A percentile compares a stretch with the other conserved stretches of the same genome.
phyloP scores from a whole-genome alignment of 2,329 filamentous ascomycete genomes.

The Calonectria hawksworthii region DNA sequence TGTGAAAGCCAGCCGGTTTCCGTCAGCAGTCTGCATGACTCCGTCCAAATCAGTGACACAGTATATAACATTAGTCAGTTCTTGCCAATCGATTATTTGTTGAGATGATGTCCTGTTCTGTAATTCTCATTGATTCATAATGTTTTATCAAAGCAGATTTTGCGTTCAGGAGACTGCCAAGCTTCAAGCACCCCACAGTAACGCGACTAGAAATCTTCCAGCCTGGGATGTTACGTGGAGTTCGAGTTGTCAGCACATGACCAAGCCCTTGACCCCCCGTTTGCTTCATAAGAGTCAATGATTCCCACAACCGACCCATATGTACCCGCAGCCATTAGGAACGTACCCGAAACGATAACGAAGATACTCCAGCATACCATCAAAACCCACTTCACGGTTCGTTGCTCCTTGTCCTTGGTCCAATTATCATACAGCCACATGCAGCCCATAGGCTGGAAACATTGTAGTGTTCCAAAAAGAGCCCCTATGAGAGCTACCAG shows the following conservation, averaged over 20 bases:
- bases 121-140: too few relatives aligned
- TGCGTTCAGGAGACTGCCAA: neutral
- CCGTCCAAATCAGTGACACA: too few relatives aligned
- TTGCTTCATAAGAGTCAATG: conserved; percentile 47
- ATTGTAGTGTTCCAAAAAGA: conserved; percentile 43
- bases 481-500: conserved; percentile 44
- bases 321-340: conserved; percentile 16
- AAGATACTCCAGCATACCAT: conserved; percentile 37
- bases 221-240: conserved; percentile 13
- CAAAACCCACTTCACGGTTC: conserved; percentile 21
- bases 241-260: conserved; percentile 58
- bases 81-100: too few relatives aligned
- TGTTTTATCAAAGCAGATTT: too few relatives aligned
- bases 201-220: neutral
- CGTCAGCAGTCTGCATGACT: too few relatives aligned
- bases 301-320: conserved; percentile 18
- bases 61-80: too few relatives aligned
- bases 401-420: neutral
- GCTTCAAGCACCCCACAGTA: neutral
- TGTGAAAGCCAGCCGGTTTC: too few relatives aligned
- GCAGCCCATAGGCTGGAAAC: conserved; percentile 41
- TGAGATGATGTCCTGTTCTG: too few relatives aligned
- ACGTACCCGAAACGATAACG: conserved; percentile 26
- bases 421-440: conserved; percentile 44
- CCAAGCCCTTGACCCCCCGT: conserved; percentile 53